Conservation (phyloP, 345 rosid species). For the Eucalyptus microcorys region DNA sequence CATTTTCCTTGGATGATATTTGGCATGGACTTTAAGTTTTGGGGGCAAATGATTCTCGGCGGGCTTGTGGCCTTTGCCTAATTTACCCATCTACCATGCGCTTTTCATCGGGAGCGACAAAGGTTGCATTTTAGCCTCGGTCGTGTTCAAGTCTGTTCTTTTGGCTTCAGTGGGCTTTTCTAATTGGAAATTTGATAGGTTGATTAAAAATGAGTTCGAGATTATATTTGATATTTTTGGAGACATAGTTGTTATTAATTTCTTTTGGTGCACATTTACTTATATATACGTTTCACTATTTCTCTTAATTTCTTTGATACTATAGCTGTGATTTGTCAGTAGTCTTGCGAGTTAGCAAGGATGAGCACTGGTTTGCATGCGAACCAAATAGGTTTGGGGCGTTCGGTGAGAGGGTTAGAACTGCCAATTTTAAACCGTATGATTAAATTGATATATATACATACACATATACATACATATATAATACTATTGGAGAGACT, state of each 20-base stretch:
- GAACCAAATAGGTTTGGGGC: neutral
- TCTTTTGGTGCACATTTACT: neutral
- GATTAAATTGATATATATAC: neutral
- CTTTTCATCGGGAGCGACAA: conserved; percentile 15
- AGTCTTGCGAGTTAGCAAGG: neutral
- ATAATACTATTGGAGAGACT: too few species aligned
- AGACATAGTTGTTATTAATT: neutral
- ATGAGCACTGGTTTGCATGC: neutral
- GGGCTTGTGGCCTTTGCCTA: conserved; percentile 8
- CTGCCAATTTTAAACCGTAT: neutral
- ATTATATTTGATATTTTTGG: neutral
- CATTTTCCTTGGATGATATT: neutral
- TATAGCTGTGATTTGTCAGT: neutral
- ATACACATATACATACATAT: too few species aligned
- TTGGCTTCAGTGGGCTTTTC: conserved; percentile 14
- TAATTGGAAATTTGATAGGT: neutral
- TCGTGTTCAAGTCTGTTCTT: conserved; percentile 9
- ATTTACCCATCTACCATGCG: conserved; percentile 15
- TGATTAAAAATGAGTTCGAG: neutral
- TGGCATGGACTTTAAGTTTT: neutral
- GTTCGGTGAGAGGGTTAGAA: neutral
- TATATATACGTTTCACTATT: neutral
- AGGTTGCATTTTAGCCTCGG: conserved; percentile 10
- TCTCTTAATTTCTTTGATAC: neutral
- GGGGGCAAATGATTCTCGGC: conserved; percentile 5